A percentile compares a stretch with the other conserved stretches of the same genome.
Evolutionary conservation across 768 basidiomycete species (phyloP).

Genomic region (Lactarius trivialis): DNA sequence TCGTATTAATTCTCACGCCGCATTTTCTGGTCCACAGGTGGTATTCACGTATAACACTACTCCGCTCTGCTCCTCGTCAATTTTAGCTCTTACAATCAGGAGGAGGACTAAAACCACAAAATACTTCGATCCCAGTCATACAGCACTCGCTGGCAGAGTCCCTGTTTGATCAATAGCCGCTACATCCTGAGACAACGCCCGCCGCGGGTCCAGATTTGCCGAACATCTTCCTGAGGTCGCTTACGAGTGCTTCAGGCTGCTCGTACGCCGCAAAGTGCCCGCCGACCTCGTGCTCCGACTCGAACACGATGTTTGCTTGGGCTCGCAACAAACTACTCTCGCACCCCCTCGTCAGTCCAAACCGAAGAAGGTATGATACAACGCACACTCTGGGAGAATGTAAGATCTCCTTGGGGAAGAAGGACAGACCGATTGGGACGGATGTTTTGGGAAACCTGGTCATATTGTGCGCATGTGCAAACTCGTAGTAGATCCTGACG

Average conservation of each 20-base stretch:
- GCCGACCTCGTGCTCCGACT: slow-evolving; percentile 43
- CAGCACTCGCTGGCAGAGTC: not conserved
- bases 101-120: not conserved
- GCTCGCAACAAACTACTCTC: slow-evolving; percentile 23
- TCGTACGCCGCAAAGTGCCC: slow-evolving; percentile 58
- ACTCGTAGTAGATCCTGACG: slow-evolving; percentile 55
- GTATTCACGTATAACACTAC: too few species aligned
- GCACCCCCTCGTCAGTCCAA: not conserved
- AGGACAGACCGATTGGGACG: slow-evolving; percentile 45
- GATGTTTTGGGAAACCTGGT: not conserved
- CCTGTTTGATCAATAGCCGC: not conserved
- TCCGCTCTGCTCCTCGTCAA: too few species aligned
- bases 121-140: not conserved
- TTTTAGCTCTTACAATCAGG: too few species aligned
- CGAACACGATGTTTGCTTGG: slow-evolving; percentile 39
- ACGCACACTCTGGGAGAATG: slow-evolving; percentile 36
- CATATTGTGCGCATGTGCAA: not conserved
- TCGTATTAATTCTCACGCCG: too few species aligned
- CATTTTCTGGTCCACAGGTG: too few species aligned
- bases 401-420: slow-evolving; percentile 43
- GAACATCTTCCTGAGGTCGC: slow-evolving; percentile 52
- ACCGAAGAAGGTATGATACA: not conserved
- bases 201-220: slow-evolving; percentile 44
- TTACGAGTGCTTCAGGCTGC: slow-evolving; percentile 40
- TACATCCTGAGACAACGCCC: slow-evolving; percentile 37